Conservation (phyloP, 1,284 basidiomycete genomes). For the Ustilago loliicola region DNA sequence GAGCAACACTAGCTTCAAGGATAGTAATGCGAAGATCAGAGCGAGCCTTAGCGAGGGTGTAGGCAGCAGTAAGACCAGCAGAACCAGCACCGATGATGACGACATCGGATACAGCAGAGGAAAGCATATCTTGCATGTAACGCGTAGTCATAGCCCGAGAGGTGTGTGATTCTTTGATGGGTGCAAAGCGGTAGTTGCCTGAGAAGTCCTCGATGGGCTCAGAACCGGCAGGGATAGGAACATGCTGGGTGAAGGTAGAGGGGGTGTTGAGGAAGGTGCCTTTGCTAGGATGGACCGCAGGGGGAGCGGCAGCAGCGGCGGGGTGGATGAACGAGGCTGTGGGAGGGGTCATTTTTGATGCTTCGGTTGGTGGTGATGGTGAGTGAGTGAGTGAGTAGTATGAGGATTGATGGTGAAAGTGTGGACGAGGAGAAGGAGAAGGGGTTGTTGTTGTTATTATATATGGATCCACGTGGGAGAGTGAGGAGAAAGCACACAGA, state of each 20-base stretch:
- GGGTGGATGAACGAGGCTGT: constrained; percentile 50
- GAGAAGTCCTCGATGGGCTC: constrained; percentile 66
- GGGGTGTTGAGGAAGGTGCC: constrained; percentile 14
- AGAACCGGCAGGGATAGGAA: constrained; percentile 59
- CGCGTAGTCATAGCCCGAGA: constrained; percentile 65
- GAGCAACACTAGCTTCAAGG: constrained; percentile 84
- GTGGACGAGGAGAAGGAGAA: neutral
- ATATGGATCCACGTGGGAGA: constrained; percentile 1
- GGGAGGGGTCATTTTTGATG: constrained; percentile 54
- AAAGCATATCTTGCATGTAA: constrained; percentile 67
- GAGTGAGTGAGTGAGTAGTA: neutral
- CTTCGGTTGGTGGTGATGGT: too few relatives aligned
- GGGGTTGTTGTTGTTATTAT: neutral
- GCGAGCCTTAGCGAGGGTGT: constrained; percentile 76
- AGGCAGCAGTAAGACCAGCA: constrained; percentile 83
- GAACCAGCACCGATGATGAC: constrained; percentile 85
- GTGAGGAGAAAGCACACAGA: neutral
- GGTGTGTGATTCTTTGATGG: constrained; percentile 67
- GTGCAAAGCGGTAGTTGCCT: constrained; percentile 65
- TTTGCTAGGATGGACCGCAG: constrained; percentile 35
- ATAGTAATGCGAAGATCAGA: constrained; percentile 85
- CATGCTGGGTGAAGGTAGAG: constrained; percentile 45
- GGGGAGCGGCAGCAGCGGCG: constrained; percentile 6
- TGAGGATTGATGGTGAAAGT: neutral
- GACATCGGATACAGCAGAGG: constrained; percentile 78